Evolutionary conservation across 768 basidiomycete species (phyloP), one percentile per base, ranked within the genome.

Genomic region (Mycena maculata): DNA sequence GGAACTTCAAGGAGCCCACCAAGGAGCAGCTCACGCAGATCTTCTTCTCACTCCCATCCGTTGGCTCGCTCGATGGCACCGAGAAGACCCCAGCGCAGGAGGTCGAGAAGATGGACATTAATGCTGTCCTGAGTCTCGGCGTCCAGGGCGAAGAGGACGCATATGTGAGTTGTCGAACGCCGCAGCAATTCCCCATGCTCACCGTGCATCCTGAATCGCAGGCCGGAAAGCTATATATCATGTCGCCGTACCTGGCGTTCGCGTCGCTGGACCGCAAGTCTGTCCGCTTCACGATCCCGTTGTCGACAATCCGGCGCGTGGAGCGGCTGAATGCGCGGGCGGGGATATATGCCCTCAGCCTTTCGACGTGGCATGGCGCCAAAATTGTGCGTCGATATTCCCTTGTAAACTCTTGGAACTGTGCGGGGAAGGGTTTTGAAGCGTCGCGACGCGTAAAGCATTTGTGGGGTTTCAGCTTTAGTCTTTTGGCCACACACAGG

Each of bases 271-370:
- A 99, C 79, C 89, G 92, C 74, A 95, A 95, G 76, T 96, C 94
- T 25, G 95, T 96, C 63, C 86, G 91, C 47, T 95, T 95, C 79
- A 95, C 95, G 10, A 81, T 99, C 11, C 97, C 98, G 31, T 85
- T 99, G 45, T 95, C 92, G 58, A 95, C 95, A 7, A 89, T 99
- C 71, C 88, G 98, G 56, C 84, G 98, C 60, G 98, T 99, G 23
- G 98, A 99, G 80, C 84, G 95, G 52, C 85, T 98, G 57, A 98
- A 97, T 77, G 92, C 95, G 13, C 88, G 95, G 16, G 93, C 95
- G 30, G 98, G 98, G 7, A 92, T 98, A 39, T 98, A 98, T 76
- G 96, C 97, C n/a, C 86, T 99, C 31, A 96, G 95, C 73, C 81
- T 99, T 22, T 87, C 90, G n/a, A 88, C 93, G 56, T 98, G 96